phyloP scores from a whole-genome alignment of 2,329 filamentous ascomycete species.

The Verticillium longisporum region DNA sequence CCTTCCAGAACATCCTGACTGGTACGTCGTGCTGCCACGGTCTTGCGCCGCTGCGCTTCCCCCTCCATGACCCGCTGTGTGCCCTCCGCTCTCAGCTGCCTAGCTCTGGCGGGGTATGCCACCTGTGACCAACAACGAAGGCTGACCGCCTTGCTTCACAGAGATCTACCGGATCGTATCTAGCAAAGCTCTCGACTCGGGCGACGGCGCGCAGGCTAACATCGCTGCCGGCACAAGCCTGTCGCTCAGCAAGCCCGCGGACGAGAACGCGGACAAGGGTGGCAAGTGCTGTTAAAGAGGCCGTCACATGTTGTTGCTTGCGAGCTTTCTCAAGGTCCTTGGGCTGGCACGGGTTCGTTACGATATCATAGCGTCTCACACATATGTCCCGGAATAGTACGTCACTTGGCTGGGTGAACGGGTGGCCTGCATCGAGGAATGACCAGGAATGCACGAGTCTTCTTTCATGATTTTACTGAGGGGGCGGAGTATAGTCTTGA shows the following conservation, averaged over 20 bases:
- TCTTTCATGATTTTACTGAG: constrained; percentile 16
- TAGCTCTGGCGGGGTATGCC: neutral
- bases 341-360: constrained; percentile 13
- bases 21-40: constrained; percentile 49
- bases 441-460: constrained; percentile 14
- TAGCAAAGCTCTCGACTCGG: constrained; percentile 90
- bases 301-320: constrained; percentile 9
- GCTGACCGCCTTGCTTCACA: constrained; percentile 26
- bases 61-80: neutral
- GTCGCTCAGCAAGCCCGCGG: constrained; percentile 78
- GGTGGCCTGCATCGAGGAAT: constrained; percentile 12
- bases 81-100: no score
- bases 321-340: constrained; percentile 8
- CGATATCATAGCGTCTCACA: constrained; percentile 21
- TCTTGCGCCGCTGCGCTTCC: constrained; percentile 3
- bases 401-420: constrained; percentile 12
- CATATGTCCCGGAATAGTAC: constrained; percentile 20
- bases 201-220: constrained; percentile 72
- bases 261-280: constrained; percentile 67
- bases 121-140: constrained; percentile 6
- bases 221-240: constrained; percentile 77
- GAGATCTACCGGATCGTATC: constrained; percentile 99
- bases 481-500: constrained; percentile 16
- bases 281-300: constrained; percentile 69
- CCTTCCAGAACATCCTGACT: constrained; percentile 98